Percentiles rank a stretch among this genome's conserved stretches.
phyloP scores from a whole-genome alignment of 2,329 filamentous ascomycete species.

The Apiospora kogelbergensis region DNA sequence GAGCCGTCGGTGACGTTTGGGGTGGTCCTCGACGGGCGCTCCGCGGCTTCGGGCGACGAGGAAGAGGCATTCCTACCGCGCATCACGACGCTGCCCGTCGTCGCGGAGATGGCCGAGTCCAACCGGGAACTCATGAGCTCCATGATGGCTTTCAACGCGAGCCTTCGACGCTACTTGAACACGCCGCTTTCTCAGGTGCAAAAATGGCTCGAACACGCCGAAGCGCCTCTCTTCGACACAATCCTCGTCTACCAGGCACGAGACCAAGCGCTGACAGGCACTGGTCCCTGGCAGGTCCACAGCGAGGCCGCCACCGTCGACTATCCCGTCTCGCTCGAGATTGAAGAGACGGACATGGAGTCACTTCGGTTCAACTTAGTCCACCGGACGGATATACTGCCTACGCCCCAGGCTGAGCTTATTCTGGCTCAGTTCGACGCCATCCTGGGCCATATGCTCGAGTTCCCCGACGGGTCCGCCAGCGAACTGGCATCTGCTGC shows the following conservation, averaged over 20 bases:
- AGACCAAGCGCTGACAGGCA: slow-evolving; percentile 17
- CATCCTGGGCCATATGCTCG: slow-evolving; percentile 59
- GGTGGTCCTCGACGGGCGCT: slow-evolving; percentile 75
- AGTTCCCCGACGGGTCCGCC: slow-evolving; percentile 42
- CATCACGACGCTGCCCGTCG: slow-evolving; percentile 76
- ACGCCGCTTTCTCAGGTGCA: slow-evolving; percentile 72
- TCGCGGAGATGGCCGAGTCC: slow-evolving; percentile 53
- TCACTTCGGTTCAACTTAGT: slow-evolving; percentile 64
- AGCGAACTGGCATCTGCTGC: slow-evolving; percentile 34
- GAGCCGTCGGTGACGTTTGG: slow-evolving; percentile 76
- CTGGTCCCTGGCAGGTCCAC: slow-evolving; percentile 56
- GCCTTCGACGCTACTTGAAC: slow-evolving; percentile 69
- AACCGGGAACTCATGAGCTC: slow-evolving; percentile 58
- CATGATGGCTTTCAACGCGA: slow-evolving; percentile 66
- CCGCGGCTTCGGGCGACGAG: slow-evolving; percentile 55
- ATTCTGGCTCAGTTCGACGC: slow-evolving; percentile 73
- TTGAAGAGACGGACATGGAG: slow-evolving; percentile 52
- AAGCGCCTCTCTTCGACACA: slow-evolving; percentile 75
- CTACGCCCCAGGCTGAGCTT: slow-evolving; percentile 63
- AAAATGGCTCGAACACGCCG: slow-evolving; percentile 64
- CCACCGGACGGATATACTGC: slow-evolving; percentile 63
- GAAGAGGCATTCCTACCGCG: slow-evolving; percentile 68
- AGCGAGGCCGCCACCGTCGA: slow-evolving; percentile 71
- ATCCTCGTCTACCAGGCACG: slow-evolving; percentile 79
- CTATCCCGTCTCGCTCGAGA: slow-evolving; percentile 78